Evolutionary conservation across 2,329 filamentous ascomycete genomes (phyloP), one percentile per base, ranked within the genome.

Genomic region (Xylaria sp.): DNA sequence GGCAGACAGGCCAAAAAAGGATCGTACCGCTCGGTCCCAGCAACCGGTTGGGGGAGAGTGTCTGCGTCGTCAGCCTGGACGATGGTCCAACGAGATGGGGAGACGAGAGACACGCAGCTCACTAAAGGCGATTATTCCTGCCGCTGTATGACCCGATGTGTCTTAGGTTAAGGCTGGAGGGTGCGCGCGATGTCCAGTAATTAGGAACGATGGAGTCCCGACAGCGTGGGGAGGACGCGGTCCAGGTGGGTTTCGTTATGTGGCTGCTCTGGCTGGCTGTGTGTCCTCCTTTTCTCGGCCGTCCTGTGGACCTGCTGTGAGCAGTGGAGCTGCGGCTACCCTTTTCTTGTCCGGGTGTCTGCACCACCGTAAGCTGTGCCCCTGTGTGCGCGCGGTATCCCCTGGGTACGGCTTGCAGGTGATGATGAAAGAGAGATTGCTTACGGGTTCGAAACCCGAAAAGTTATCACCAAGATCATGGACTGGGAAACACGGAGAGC

Each of bases 281-380:
- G 39, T 48, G 39, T 38, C 38, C 45, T 57, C n/a, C n/a, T 39
- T 40, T 45, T 17, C 38, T 55, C 44, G 51, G 52, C 44, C 49
- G 48, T 56, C 40, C 48, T 61, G 57, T 45, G 44, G 55, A 50
- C 34, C 53, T 62, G 52, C 29, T 52, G 60, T 59, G 57, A 39
- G 60, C 50, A 34, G 48, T 56, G 39, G 46, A 54, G 55, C 52
- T 62, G 60, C 60, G 58, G 60, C 58, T 62, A 62, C 59, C 60
- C 60, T 62, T 60, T 55, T 57, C 53, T 59, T 55, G 51, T 47
- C 45, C 60, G 60, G 60, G 52, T 61, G 57, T 60, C 55, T 61
- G 58, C 58, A 61, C 58, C 49, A 45, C 53, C 49, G 58, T 45
- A 44, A 40, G 48, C 40, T 56, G 56, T 51, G 52, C 55, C 56